Evolutionary conservation across 2,329 filamentous ascomycete genomes (phyloP), one percentile per base, ranked within the genome.

Genomic region (Talaromyces marneffei): DNA sequence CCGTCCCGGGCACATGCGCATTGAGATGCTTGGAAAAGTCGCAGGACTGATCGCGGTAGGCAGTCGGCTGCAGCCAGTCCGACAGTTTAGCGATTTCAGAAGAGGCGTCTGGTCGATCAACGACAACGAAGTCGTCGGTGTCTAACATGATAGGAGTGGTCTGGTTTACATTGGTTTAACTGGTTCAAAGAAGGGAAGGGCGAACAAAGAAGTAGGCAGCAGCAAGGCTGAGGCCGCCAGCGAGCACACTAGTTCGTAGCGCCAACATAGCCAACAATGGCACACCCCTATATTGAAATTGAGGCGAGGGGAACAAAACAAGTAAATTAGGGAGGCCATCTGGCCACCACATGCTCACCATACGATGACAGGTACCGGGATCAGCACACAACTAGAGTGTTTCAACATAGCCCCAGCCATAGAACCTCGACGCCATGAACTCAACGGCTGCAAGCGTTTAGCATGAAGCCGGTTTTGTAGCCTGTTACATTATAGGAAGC

Each of bases 11-110:
- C n/a, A 57, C 33, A 18, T 48, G 57, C 7, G 57, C 37, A 8
- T 20, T 29, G 14, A 59, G 40, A 59, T 64, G 62, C 18, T 46
- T 35, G 14, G 57, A 42, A 37, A 52, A 64, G 33, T 64, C 60
- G 33, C 62, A 60, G 8, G 44, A 44, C 9, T 31, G 23, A 23
- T 55, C 46, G n/a, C n/a, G 20, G 20, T 63, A 63, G 23, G 63
- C 48, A 39, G 62, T 64, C 9, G 62, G 62, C 12, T 50, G 33
- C 7, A 64, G 61, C 62, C 62, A 64, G 33, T 44, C 27, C 5
- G 54, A 52, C 18, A 62, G 54, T 53, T 59, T 31, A 46, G 54
- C 12, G 33, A 59, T 40, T 42, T 20, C 52, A 29, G 35, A 40
- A 55, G 52, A 55, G 16, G 2, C 6, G 18, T 55, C 12, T 40